Percentiles rank a stretch among this genome's conserved stretches.
Evolutionary conservation across 768 basidiomycete species (phyloP).

Genomic region (Tylopilus sp.): DNA sequence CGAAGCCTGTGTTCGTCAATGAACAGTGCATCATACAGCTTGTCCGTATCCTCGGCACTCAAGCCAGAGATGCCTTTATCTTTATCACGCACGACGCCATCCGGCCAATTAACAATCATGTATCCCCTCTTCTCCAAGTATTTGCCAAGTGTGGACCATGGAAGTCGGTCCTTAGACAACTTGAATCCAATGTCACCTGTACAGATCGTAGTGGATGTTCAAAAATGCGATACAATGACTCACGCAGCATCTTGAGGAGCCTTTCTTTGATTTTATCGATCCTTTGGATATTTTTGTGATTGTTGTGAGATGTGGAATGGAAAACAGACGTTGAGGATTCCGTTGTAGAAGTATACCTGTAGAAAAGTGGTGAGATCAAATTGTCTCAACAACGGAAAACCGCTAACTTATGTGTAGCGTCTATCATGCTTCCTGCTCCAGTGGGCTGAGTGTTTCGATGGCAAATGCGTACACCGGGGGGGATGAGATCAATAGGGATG

Average conservation of each 20-base stretch:
- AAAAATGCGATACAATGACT: not conserved
- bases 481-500: too few species aligned
- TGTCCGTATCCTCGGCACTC: not conserved
- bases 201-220: not conserved
- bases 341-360: not conserved
- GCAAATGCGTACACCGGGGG: too few species aligned
- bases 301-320: not conserved
- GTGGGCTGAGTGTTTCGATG: too few species aligned
- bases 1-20: not conserved
- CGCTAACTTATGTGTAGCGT: too few species aligned
- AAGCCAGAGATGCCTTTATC: not conserved
- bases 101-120: not conserved
- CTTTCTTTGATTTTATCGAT: slow-evolving; percentile 3
- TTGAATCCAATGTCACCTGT: not conserved
- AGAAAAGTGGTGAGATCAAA: not conserved
- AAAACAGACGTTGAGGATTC: not conserved
- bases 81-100: not conserved
- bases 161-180: not conserved
- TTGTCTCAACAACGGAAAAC: too few species aligned
- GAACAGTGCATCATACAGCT: not conserved
- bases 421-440: too few species aligned
- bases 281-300: not conserved
- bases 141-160: not conserved
- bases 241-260: slow-evolving; percentile 8
- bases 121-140: not conserved